phyloP scores from a whole-genome alignment of 2,329 filamentous ascomycete genomes.

The Calonectria montana region DNA sequence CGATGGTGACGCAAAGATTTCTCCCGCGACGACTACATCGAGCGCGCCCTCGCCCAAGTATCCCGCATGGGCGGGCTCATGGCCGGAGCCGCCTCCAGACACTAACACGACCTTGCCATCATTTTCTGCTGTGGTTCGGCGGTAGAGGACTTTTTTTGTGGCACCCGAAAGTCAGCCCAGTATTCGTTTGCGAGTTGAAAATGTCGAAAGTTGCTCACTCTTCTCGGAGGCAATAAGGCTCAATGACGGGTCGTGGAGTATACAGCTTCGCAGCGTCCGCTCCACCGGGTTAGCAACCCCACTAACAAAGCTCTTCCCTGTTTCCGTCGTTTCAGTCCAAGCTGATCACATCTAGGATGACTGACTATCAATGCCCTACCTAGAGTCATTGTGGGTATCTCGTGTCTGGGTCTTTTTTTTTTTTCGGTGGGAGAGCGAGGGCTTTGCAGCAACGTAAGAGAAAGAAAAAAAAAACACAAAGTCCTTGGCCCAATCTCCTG shows the following conservation, averaged over 20 bases:
- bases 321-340: slow-evolving; percentile 10
- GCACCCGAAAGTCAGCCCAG: slow-evolving; percentile 5
- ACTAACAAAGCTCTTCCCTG: slow-evolving; percentile 40
- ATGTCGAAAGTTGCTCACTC: slow-evolving; percentile 15
- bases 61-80: slow-evolving; percentile 40
- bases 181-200: not conserved
- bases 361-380: slow-evolving; percentile 22
- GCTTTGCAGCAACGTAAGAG: not conserved
- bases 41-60: slow-evolving; percentile 39
- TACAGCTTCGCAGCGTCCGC: slow-evolving; percentile 35
- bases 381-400: slow-evolving; percentile 32
- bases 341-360: not conserved
- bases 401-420: not conserved
- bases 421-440: not conserved
- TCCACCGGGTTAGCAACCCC: slow-evolving; percentile 35
- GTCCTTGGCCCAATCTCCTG: slow-evolving; percentile 2
- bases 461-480: not conserved
- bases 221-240: slow-evolving; percentile 37
- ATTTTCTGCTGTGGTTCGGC: slow-evolving; percentile 20
- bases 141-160: slow-evolving; percentile 31
- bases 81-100: slow-evolving; percentile 39
- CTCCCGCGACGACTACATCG: slow-evolving; percentile 36
- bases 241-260: slow-evolving; percentile 36
- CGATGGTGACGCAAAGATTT: slow-evolving; percentile 41
- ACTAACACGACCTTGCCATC: slow-evolving; percentile 35